phyloP scores from a whole-genome alignment of 1,284 basidiomycete species.

The Ceraceosorus bombacis region DNA sequence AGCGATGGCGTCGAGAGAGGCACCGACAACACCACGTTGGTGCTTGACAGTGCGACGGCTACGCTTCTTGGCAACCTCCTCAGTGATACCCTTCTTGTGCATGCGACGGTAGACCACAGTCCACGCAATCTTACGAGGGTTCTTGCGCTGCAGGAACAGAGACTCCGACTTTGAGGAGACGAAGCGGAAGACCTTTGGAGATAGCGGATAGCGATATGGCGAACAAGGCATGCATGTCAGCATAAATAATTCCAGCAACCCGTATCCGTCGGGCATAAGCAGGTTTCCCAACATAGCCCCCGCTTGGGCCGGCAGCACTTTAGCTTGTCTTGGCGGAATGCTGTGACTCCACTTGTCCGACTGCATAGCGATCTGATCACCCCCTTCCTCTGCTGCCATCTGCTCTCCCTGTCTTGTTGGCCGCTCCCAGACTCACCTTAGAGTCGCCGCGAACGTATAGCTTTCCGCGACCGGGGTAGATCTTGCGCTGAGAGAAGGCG shows the following conservation, averaged over 20 bases:
- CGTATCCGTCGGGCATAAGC: too few species aligned
- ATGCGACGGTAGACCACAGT: conserved; percentile 92
- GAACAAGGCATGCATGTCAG: too few species aligned
- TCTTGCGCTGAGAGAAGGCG: conserved; percentile 48
- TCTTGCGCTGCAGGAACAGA: conserved; percentile 98
- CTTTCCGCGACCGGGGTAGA: conserved; percentile 48
- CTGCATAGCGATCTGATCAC: too few species aligned
- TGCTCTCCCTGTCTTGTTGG: neutral
- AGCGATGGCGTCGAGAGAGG: conserved; percentile 80
- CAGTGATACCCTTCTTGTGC: conserved; percentile 99
- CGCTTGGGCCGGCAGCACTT: too few species aligned
- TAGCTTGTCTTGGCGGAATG: too few species aligned
- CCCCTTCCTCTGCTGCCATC: neutral
- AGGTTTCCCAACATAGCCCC: too few species aligned
- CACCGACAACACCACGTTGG: conserved; percentile 96
- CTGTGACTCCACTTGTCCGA: too few species aligned
- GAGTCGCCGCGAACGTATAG: conserved; percentile 48
- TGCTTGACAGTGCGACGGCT: conserved; percentile 94
- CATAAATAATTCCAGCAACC: too few species aligned
- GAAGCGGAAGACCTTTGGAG: conserved; percentile 46
- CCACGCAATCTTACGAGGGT: conserved; percentile 99
- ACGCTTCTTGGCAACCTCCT: conserved; percentile 98
- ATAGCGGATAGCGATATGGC: neutral
- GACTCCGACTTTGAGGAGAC: conserved; percentile 62
- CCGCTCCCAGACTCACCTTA: conserved; percentile 34